Conservation (phyloP, 1,284 basidiomycete genomes). For the Agaricales sp. region DNA sequence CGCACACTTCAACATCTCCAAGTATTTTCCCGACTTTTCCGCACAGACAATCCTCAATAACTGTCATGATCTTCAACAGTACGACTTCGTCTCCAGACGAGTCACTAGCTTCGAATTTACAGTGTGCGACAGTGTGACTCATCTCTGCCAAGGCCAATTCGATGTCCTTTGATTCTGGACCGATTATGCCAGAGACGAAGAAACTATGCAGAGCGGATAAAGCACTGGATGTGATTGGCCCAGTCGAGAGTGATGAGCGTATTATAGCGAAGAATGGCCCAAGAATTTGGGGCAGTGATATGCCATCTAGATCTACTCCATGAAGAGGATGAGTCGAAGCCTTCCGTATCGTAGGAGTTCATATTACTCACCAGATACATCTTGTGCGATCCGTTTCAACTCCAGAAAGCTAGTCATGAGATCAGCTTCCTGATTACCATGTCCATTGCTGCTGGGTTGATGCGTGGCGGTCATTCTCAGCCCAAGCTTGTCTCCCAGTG, state of each 20-base stretch:
- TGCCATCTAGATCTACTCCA: slow-evolving; percentile 42
- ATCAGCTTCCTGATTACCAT: slow-evolving; percentile 56
- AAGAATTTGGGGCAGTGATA: slow-evolving; percentile 56
- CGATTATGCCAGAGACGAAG: slow-evolving; percentile 71
- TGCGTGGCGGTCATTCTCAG: slow-evolving; percentile 47
- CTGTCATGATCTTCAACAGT: slow-evolving; percentile 82
- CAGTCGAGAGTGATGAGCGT: slow-evolving; percentile 86
- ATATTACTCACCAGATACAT: slow-evolving; percentile 53
- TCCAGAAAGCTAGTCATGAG: slow-evolving; percentile 88
- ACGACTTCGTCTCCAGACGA: slow-evolving; percentile 95
- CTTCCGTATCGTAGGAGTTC: slow-evolving; percentile 2
- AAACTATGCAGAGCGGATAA: slow-evolving; percentile 83
- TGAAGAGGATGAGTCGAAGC: slow-evolving; percentile 2
- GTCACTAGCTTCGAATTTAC: slow-evolving; percentile 97
- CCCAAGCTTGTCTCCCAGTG: slow-evolving; percentile 63
- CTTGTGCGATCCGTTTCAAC: slow-evolving; percentile 68
- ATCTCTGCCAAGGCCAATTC: slow-evolving; percentile 72
- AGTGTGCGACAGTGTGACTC: slow-evolving; percentile 86
- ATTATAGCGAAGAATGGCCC: slow-evolving; percentile 90
- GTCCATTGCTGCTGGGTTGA: slow-evolving; percentile 27
- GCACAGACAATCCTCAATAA: slow-evolving; percentile 81
- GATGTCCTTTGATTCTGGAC: slow-evolving; percentile 36
- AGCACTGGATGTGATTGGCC: slow-evolving; percentile 87
- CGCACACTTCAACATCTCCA: slow-evolving; percentile 92
- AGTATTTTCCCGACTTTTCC: slow-evolving; percentile 57